Evolutionary conservation across 352 stramenopile species (phyloP), one percentile per base, ranked within the genome.

Genomic region (Phytophthora pseudosyringae): DNA sequence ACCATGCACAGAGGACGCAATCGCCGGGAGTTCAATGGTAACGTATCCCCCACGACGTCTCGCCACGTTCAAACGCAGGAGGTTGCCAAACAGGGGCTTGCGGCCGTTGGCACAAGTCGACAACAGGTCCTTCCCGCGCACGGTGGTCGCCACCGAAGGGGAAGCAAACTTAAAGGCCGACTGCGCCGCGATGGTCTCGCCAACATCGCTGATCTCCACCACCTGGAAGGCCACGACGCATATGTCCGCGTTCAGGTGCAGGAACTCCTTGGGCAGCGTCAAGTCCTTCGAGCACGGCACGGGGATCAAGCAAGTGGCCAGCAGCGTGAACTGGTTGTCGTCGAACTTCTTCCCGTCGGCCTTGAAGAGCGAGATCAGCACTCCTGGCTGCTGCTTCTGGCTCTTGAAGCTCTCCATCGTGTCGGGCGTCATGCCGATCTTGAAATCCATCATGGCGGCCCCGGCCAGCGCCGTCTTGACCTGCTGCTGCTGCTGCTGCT

Each of bases 341-440:
- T 71, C 61, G 31, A 91, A 91, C 32, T 39, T 55, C 26, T 67
- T 69, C 15, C 75, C 76, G 9, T 74, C 25, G 4, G 81, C 80
- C 40, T 64, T 76, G 57, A 84, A 89, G 25, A 88, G 45, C 11
- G 85, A 82, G 32, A 92, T 62, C 35, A 82, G 52, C 43, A 94
- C 56, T 4, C 83, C 85, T 31, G 81, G 64, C 29, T 68, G 80
- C 35, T 81, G 71, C 39, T 82, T 84, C 33, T 86, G 74, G 50
- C 68, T 73, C 59, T 86, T 81, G 36, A 92, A 89, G 10, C 69
- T 45, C 26, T 89, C 78, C 56, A 88, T 78, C 7, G 78, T 86
- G 54, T 92, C 78, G 2, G 83, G 49, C 15, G 73, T 88, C 78
- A 92, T 90, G 40, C 73, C 80, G 45, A 92, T 75, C 66, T 88